Conservation (phyloP, 2,329 filamentous ascomycete genomes). For the Exserohilum turcica region DNA sequence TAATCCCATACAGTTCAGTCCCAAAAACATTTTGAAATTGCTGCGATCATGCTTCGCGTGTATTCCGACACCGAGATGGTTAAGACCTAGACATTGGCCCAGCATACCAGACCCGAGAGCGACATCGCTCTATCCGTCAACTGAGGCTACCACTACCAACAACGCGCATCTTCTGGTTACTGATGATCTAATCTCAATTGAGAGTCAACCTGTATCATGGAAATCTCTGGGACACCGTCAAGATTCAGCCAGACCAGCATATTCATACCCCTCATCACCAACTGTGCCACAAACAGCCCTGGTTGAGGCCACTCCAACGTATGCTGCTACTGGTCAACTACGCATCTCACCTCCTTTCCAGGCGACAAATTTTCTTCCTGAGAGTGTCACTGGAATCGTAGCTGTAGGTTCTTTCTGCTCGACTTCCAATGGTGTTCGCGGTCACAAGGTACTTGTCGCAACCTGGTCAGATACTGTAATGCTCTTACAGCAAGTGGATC, state of each 20-base stretch:
- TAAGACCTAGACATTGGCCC: background rate
- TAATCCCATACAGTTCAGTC: background rate
- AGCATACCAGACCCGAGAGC: background rate
- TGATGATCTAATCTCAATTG: background rate
- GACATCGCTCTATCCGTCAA: background rate
- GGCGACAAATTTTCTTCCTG: background rate
- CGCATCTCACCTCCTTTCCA: background rate
- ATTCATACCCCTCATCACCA: background rate
- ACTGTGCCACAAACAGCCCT: background rate
- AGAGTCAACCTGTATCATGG: background rate
- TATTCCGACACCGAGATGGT: background rate
- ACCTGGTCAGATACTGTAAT: background rate
- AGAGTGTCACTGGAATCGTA: background rate
- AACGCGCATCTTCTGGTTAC: background rate
- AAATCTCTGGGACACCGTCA: background rate
- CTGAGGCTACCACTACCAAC: background rate
- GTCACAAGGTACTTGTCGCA: background rate
- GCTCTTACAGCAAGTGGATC: background rate
- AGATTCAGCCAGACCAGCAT: background rate
- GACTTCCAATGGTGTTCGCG: background rate
- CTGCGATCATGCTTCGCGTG: background rate
- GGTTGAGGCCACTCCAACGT: background rate
- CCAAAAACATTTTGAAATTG: background rate
- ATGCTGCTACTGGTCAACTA: background rate
- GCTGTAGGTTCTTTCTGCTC: background rate